Evolutionary conservation across 345 rosid species (phyloP), one percentile per base, ranked within the genome.

Genomic region (Moricandia arvensis): DNA sequence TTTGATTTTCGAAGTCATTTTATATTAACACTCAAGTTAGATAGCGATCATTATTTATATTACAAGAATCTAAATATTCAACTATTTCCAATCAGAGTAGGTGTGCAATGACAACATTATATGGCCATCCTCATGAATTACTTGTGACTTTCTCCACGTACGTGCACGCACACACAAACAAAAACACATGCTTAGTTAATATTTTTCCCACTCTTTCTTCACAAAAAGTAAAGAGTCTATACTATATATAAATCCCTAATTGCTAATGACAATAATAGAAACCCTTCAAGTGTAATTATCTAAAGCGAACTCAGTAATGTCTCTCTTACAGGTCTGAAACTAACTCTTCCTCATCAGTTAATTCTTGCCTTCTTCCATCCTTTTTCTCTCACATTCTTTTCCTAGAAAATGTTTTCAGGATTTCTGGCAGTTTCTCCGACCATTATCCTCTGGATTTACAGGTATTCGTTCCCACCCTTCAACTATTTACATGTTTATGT

Each of bases 251-350:
- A 29, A 31, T 15, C 15, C 33, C 15, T 35, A 62, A 27, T 37
- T 37, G 29, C 4, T 54, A 10, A 18, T 51, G 37, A 8, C 47
- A 75, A 18, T 31, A 45, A 45, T 8, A 43, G 27, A 24, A 49
- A 51, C 33, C 24, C 9, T 13, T 16, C 62, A 35, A 59, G 68
- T 13, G 66, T 71, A 15, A 41, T 26, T 34, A 11, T 33, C 61
- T 38, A 37, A 53, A 16, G 0, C 16, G 0, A 24, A 9, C 33
- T 63, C n/a, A 17, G 31, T 64, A 21, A 77, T 77, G 80, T 77
- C 80, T 71, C 57, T 77, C 55, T 64, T 77, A 26, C 80, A 77
- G 80, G 72, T 77, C 33, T 58, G 27, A 71, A 71, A 58, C 67
- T 43, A 55, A 16, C 9, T 53, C 5, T 9, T 18, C 18, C 5